Evolutionary conservation across 345 rosid species (phyloP), one percentile per base, ranked within the genome.

Genomic region (Viola odorata): DNA sequence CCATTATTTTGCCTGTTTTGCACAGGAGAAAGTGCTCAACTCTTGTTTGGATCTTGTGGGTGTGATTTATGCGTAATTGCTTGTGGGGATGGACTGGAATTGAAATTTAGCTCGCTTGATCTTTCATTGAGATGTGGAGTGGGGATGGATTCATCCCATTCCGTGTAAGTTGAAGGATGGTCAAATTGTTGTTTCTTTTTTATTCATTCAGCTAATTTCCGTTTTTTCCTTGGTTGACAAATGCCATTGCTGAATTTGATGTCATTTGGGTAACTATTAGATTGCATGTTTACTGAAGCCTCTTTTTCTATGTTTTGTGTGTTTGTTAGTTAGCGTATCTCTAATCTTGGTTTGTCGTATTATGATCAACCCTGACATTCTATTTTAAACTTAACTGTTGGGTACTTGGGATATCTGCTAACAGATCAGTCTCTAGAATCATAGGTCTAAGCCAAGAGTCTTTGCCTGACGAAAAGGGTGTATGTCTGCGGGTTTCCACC

Each of bases 1-100:
- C 62, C 50, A 57, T 68, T 64, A 68, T 61, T 13, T 66, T 59
- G 47, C 64, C 54, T 50, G 63, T 73, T 73, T 55, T 60, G 51
- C 50, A 65, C 67, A 61, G 77, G 73, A 58, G 45, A 67, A 45
- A 57, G 65, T 45, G 32, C 58, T 52, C 49, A 38, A 37, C 14
- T 37, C 32, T 12, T 39, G 17, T 57, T 61, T 60, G 61, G 67
- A 6, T 11, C 58, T 12, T 37, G 37, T 37, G 54, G 42, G 45
- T 16, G 15, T 45, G 14, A 55, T 14, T 36, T n/a, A 53, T 55
- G 60, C 17, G n/a, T 8, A 36, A n/a, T 53, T 53, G 53, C 53
- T 4, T 50, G 63, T 36, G 55, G 57, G 64, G 59, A 6, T 56
- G 55, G 59, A 64, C 56, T 50, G 70, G 57, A 68, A 39, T 50